These are phyloP conservation scores for Aquilaria sinensis DNA, from an alignment of 345 rosid species.

Conservation along the genomic window DNA sequence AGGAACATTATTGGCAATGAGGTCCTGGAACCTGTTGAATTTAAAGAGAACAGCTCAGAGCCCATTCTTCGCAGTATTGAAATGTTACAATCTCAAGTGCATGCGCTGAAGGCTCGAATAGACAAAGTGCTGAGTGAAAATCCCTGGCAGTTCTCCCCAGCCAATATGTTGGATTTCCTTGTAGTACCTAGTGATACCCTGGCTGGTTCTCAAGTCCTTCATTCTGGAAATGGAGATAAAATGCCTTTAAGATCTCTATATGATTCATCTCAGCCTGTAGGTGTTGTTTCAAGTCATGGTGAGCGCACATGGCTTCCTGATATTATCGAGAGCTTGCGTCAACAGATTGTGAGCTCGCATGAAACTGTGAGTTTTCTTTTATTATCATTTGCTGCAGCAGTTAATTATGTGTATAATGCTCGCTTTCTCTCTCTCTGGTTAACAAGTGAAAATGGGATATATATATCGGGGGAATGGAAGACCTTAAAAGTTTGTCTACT, in stretches of 20 bases:
- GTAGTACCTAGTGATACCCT: slow-evolving; percentile 29
- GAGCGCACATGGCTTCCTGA: slow-evolving; percentile 31
- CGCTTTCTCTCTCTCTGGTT: neutral
- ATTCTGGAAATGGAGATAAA: slow-evolving; percentile 29
- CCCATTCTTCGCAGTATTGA: slow-evolving; percentile 54
- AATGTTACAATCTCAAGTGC: slow-evolving; percentile 36
- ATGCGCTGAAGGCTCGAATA: slow-evolving; percentile 43
- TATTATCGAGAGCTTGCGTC: slow-evolving; percentile 25
- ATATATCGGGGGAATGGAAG: too few species aligned
- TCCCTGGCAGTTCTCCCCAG: slow-evolving; percentile 42
- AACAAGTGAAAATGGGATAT: too few species aligned
- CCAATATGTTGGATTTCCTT: slow-evolving; percentile 34
- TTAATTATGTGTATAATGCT: neutral
- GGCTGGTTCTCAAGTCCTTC: slow-evolving; percentile 19
- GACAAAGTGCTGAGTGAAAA: slow-evolving; percentile 56
- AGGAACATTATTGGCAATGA: slow-evolving; percentile 27
- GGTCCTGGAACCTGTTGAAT: slow-evolving; percentile 31
- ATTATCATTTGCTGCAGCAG: too few species aligned
- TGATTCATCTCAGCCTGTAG: slow-evolving; percentile 30
- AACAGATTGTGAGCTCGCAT: slow-evolving; percentile 16
- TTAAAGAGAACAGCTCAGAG: slow-evolving; percentile 35
- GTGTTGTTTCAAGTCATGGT: slow-evolving; percentile 28
- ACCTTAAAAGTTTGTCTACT: too few species aligned
- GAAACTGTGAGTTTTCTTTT: slow-evolving; percentile 32
- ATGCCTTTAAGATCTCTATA: slow-evolving; percentile 27